phyloP scores from a whole-genome alignment of 2,329 filamentous ascomycete species.

The Remersonia thermophila region DNA sequence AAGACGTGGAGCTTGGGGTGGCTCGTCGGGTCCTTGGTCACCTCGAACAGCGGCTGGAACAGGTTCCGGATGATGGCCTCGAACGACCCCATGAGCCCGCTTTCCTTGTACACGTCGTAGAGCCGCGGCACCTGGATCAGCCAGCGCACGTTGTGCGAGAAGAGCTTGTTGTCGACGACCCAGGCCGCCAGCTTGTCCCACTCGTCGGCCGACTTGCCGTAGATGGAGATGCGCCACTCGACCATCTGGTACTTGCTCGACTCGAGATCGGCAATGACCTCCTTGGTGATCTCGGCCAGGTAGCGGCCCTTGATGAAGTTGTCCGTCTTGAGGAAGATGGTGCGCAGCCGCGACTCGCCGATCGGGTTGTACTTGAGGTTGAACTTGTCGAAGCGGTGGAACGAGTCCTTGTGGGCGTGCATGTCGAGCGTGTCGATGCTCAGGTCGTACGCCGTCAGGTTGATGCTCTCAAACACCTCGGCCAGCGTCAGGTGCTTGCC shows the following conservation, averaged over 20 bases:
- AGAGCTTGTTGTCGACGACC: slow-evolving; percentile 96
- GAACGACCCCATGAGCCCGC: slow-evolving; percentile 73
- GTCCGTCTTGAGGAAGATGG: slow-evolving; percentile 98
- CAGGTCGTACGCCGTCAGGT: slow-evolving; percentile 89
- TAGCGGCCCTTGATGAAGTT: slow-evolving; percentile 96
- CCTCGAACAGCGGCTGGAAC: slow-evolving; percentile 89
- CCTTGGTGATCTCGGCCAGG: slow-evolving; percentile 92
- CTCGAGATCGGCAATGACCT: slow-evolving; percentile 92
- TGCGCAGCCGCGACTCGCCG: slow-evolving; percentile 84
- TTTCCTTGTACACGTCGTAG: slow-evolving; percentile 91
- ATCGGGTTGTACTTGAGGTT: slow-evolving; percentile 98
- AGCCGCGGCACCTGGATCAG: slow-evolving; percentile 88
- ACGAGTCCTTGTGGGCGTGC: slow-evolving; percentile 97
- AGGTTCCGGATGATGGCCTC: slow-evolving; percentile 85
- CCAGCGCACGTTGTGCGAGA: slow-evolving; percentile 96
- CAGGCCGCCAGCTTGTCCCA: slow-evolving; percentile 97
- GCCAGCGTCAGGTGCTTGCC: slow-evolving; percentile 81
- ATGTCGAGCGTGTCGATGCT: slow-evolving; percentile 98
- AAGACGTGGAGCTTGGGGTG: slow-evolving; percentile 93
- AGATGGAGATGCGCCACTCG: slow-evolving; percentile 97
- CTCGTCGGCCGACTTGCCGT: slow-evolving; percentile 81
- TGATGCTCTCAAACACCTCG: slow-evolving; percentile 95
- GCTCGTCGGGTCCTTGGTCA: slow-evolving; percentile 71
- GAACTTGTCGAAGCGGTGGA: slow-evolving; percentile 99
- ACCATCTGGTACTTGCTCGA: slow-evolving; percentile 99